Percentiles rank a stretch among this genome's conserved stretches.
phyloP scores from a whole-genome alignment of 768 basidiomycete species.

The Ramaria sp. region DNA sequence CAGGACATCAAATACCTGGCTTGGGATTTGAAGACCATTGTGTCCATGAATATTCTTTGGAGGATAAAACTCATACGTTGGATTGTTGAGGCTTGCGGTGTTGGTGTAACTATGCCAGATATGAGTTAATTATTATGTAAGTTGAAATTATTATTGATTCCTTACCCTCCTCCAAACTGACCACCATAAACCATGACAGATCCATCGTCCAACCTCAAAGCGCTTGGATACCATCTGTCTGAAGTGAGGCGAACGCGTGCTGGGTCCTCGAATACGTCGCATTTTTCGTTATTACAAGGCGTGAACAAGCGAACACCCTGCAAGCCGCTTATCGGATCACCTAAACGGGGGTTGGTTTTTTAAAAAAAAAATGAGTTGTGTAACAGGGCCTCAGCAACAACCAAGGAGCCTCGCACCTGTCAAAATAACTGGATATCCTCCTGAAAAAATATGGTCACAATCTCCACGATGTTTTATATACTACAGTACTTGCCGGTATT shows the following conservation, averaged over 20 bases:
- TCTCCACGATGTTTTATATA: background rate
- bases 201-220: conserved; percentile 32
- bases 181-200: conserved; percentile 24
- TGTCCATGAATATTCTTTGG: conserved; percentile 32
- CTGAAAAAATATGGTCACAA: background rate
- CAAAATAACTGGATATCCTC: background rate
- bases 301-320: conserved; percentile 38
- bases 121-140: background rate
- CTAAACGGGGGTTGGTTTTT: background rate
- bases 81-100: conserved; percentile 56
- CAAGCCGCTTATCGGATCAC: background rate
- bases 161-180: conserved; percentile 1
- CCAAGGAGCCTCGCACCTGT: background rate
- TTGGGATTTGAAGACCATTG: conserved; percentile 43
- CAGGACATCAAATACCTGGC: background rate
- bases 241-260: conserved; percentile 33
- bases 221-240: conserved; percentile 67
- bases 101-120: conserved; percentile 54
- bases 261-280: conserved; percentile 41
- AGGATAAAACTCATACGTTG: conserved; percentile 77
- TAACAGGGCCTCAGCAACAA: too few relatives aligned
- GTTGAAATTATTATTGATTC: conserved; percentile 18
- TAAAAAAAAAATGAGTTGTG: too few relatives aligned
- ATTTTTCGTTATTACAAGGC: conserved; percentile 53
- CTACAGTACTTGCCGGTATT: background rate